A percentile compares a stretch with the other conserved stretches of the same genome.
phyloP scores from a whole-genome alignment of 495 filamentous ascomycete species.

The Thozetella sp. region DNA sequence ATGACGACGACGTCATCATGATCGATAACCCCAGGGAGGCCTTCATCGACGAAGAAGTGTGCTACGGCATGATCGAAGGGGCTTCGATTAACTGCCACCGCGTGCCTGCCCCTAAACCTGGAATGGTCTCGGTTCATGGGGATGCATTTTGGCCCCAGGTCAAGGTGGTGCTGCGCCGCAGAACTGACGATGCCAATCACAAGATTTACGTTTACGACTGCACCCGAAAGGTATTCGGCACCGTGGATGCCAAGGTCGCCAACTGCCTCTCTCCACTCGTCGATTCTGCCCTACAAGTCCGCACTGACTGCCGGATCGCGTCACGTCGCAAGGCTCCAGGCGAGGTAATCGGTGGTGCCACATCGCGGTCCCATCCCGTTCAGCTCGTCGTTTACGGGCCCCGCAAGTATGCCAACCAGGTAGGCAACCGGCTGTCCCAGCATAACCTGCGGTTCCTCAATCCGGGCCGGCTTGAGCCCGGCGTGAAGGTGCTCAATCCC shows the following conservation, averaged over 20 bases:
- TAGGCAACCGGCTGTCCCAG: constrained; percentile 68
- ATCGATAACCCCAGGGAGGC: constrained; percentile 34
- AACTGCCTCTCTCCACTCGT: constrained; percentile 69
- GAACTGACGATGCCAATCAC: constrained; percentile 46
- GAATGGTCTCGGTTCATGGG: constrained; percentile 50
- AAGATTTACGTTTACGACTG: constrained; percentile 73
- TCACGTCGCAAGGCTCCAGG: constrained; percentile 53
- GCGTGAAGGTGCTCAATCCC: constrained; percentile 70
- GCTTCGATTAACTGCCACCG: constrained; percentile 67
- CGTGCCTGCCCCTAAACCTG: constrained; percentile 66
- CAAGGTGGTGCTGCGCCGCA: constrained; percentile 65
- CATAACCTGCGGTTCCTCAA: constrained; percentile 65
- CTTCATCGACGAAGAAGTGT: constrained; percentile 63
- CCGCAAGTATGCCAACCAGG: constrained; percentile 57
- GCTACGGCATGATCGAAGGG: constrained; percentile 78
- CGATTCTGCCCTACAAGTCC: constrained; percentile 60
- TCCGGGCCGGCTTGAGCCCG: constrained; percentile 63
- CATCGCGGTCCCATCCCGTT: constrained; percentile 56
- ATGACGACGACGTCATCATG: constrained; percentile 58
- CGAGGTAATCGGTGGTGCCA: constrained; percentile 52
- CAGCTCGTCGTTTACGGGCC: constrained; percentile 81
- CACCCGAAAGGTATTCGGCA: constrained; percentile 69
- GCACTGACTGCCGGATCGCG: constrained; percentile 68
- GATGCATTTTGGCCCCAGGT: constrained; percentile 68
- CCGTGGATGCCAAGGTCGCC: constrained; percentile 70